Evolutionary conservation across 106 monocot genomes (phyloP).

Genomic region (Dactylorhiza incarnata): DNA sequence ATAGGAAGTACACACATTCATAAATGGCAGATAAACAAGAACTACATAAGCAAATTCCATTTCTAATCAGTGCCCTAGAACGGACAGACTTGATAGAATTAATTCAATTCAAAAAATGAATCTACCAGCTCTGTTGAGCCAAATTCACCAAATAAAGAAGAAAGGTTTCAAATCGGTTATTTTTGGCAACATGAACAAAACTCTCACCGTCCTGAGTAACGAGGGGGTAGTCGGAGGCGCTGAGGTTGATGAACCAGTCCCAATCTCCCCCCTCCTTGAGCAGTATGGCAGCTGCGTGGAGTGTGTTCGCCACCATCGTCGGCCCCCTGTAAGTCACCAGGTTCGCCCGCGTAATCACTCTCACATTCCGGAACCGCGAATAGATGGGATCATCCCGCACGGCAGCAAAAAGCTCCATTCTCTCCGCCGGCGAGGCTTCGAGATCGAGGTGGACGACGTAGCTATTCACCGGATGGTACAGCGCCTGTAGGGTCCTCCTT

Average conservation of each 20-base stretch:
- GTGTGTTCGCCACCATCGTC: conserved; percentile 65
- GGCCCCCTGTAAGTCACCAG: conserved; percentile 57
- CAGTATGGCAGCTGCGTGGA: conserved; percentile 52
- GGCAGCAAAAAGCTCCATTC: conserved; percentile 22
- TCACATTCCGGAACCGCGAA: conserved; percentile 21
- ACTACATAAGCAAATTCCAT: neutral
- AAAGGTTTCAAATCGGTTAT: neutral
- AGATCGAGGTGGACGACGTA: conserved; percentile 38
- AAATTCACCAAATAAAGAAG: neutral
- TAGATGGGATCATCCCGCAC: conserved; percentile 17
- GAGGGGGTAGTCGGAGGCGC: conserved; percentile 62
- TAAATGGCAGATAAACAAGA: neutral
- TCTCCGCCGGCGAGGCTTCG: conserved; percentile 29
- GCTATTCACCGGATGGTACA: conserved; percentile 35
- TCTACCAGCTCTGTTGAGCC: neutral
- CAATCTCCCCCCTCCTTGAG: conserved; percentile 38
- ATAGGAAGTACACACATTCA: neutral
- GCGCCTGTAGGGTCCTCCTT: conserved; percentile 13
- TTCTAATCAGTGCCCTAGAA: neutral
- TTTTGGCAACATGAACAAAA: neutral
- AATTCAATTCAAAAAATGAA: neutral
- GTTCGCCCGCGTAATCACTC: conserved; percentile 32
- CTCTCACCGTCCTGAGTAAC: conserved; percentile 56
- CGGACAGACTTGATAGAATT: neutral
- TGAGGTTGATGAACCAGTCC: conserved; percentile 69